phyloP scores from a whole-genome alignment of 306 rosid genomes.

The Ormosia emarginata region DNA sequence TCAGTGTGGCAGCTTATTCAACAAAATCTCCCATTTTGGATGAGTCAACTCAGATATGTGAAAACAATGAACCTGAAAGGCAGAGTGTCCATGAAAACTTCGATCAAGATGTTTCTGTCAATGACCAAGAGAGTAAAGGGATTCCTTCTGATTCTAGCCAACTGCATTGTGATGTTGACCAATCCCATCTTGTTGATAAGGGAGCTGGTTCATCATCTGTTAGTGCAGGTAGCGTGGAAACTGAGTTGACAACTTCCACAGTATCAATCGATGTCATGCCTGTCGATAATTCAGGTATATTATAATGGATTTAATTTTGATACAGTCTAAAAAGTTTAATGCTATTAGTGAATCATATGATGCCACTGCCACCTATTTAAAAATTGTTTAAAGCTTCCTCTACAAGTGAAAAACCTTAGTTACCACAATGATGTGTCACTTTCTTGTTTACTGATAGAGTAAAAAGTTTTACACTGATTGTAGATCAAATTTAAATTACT shows the following conservation, averaged over 20 bases:
- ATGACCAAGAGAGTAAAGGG: conserved; percentile 37
- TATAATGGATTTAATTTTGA: conserved; percentile 5
- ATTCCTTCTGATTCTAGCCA: conserved; percentile 35
- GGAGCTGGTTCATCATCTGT: conserved; percentile 39
- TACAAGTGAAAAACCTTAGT: background rate
- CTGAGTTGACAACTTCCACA: conserved; percentile 34
- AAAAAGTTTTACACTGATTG: background rate
- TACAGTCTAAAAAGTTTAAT: background rate
- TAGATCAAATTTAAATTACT: background rate
- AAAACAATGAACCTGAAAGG: conserved; percentile 23
- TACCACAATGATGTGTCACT: conserved; percentile 3
- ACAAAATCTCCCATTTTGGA: conserved; percentile 34
- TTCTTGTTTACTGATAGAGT: conserved; percentile 14
- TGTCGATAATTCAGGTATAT: conserved; percentile 59
- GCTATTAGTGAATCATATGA: background rate
- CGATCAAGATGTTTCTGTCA: conserved; percentile 31
- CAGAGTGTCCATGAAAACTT: conserved; percentile 27
- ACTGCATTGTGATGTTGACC: conserved; percentile 29
- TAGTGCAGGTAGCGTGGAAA: conserved; percentile 27
- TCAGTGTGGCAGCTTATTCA: conserved; percentile 24
- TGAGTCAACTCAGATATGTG: conserved; percentile 45
- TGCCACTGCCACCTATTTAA: background rate
- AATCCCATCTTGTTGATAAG: conserved; percentile 36
- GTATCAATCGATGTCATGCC: conserved; percentile 19
- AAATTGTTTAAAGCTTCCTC: background rate